Evolutionary conservation across 495 filamentous ascomycete genomes (phyloP), one percentile per base, ranked within the genome.

Genomic region (Pyronema omphalodes): DNA sequence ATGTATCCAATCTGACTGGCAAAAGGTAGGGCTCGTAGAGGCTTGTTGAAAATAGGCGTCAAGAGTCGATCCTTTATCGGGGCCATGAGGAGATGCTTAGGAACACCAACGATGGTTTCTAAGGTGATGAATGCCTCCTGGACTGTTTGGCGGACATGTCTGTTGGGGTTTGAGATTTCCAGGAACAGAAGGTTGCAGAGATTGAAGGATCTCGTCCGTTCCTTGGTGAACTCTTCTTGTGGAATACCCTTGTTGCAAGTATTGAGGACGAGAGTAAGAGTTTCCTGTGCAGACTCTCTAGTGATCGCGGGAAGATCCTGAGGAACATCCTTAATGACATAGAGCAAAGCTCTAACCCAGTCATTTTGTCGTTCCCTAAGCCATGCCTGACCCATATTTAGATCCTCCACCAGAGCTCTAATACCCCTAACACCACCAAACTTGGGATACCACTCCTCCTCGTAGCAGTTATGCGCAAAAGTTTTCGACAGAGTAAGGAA

Each of bases 361-460:
- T 95, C 87, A 48, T 81, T 72, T 57, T 94, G 87, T 57, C 81
- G 80, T 6, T 79, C 75, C 45, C 78, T 73, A 18, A 96, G 70
- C 88, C 89, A 99, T 15, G 71, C 61, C 58, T 93, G 84, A 7
- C 88, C 84, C 41, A 96, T 71, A 50, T 87, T 80, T 46, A 95
- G 66, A 60, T 86, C 78, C 11, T 81, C 84, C 3, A 83, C 77
- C 48, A 94, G 71, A 41, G 88, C 74, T 57, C 86, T 80, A 53
- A 99, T 94, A 44, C 93, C 93, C 17, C 89, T 67, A 37, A 83
- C 86, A 12, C 93, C 93, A 54, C 88, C 89, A 15, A 86, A 80
- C 62, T 99, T 99, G 11, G 86, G 84, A 62, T 88, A 96, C 93
- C 93, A 99, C 57, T 96, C 88, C 64, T 95, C 88, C 58, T 88